A percentile compares a stretch with the other conserved stretches of the same genome.
These are phyloP conservation scores for Leishmania tropica DNA, from an alignment of 208 protist species.

Conservation along the genomic window DNA sequence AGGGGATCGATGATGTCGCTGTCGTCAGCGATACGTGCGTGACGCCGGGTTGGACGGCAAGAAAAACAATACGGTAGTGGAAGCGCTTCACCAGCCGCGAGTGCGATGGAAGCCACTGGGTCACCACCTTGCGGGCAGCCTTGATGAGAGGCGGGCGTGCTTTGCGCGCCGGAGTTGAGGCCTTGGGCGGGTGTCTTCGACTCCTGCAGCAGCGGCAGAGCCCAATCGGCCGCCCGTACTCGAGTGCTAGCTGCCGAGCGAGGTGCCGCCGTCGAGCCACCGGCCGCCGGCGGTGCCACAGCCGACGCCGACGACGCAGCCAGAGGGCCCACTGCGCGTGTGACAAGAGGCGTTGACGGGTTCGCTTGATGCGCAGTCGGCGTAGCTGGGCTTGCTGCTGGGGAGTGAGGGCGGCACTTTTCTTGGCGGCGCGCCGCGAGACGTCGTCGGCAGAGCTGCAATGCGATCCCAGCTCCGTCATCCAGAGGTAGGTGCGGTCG, in stretches of 20 bases:
- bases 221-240: conserved; percentile 21
- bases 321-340: conserved; percentile 46
- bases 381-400: conserved; percentile 15
- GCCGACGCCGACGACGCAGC: conserved; percentile 44
- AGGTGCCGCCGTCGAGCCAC: conserved; percentile 21
- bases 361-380: conserved; percentile 30
- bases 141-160: not conserved
- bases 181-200: not conserved
- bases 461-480: not conserved
- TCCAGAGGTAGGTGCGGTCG: conserved; percentile 31
- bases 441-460: not conserved
- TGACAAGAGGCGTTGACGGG: conserved; percentile 44
- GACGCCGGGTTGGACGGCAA: conserved; percentile 17
- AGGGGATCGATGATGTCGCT: not conserved
- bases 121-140: not conserved
- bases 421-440: not conserved
- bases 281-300: conserved; percentile 45
- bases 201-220: conserved; percentile 36
- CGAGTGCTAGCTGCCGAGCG: conserved; percentile 15
- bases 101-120: conserved; percentile 70
- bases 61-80: conserved; percentile 27
- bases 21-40: not conserved
- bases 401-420: not conserved
- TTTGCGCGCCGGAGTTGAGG: not conserved
- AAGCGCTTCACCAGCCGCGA: conserved; percentile 43